Evolutionary conservation across 2,329 filamentous ascomycete species (phyloP).

Genomic region (Hypoxylon sp.): DNA sequence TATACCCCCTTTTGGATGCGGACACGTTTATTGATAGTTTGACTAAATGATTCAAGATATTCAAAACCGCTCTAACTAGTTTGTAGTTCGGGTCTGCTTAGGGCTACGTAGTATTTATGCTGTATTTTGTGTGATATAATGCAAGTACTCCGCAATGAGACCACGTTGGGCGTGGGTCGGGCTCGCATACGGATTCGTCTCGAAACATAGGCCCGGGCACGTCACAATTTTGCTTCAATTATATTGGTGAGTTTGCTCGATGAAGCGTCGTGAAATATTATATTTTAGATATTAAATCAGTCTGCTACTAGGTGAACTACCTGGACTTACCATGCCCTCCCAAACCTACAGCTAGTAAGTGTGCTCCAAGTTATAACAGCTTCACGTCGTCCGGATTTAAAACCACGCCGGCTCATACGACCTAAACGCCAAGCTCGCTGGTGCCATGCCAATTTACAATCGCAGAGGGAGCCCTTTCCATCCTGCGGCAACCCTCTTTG

Average conservation of each 20-base stretch:
- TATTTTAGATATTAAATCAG: conserved; percentile 18
- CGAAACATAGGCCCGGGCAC: not conserved
- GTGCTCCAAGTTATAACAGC: not conserved
- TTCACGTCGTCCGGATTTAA: not conserved
- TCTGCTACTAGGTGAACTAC: conserved; percentile 3
- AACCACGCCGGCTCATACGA: not conserved
- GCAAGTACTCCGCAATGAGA: not conserved
- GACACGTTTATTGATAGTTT: not conserved
- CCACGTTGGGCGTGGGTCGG: not conserved
- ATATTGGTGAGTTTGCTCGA: not conserved
- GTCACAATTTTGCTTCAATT: not conserved
- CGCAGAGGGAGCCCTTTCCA: not conserved
- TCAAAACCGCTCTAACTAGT: not conserved
- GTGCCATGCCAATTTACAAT: not conserved
- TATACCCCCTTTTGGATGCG: conserved; percentile 26
- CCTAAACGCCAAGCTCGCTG: conserved; percentile 8
- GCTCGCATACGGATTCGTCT: not conserved
- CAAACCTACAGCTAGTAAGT: not conserved
- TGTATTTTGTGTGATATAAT: not conserved
- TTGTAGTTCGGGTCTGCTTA: not conserved
- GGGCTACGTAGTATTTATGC: not conserved
- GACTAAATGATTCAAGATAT: not conserved
- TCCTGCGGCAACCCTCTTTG: not conserved
- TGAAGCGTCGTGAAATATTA: conserved; percentile 9
- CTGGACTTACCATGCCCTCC: not conserved